A percentile compares a stretch with the other conserved stretches of the same genome.
phyloP scores from a whole-genome alignment of 177 flowering plant species.

The Vitis hybrid region DNA sequence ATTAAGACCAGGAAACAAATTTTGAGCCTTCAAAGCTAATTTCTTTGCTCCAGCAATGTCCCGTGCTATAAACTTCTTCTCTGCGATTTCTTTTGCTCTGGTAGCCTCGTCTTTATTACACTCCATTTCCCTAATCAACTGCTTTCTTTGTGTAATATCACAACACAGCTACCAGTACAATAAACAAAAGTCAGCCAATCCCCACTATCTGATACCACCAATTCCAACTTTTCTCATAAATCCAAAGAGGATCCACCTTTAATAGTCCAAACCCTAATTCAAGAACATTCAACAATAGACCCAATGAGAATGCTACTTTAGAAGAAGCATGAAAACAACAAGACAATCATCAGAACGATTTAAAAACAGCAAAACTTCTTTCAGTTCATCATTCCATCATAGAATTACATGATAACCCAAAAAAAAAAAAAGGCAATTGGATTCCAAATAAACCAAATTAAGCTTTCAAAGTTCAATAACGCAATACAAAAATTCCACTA shows the following conservation, averaged over 20 bases:
- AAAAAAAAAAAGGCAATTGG: neutral
- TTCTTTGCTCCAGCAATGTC: conserved; percentile 66
- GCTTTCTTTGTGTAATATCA: neutral
- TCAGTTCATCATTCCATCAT: neutral
- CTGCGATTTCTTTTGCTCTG: conserved; percentile 73
- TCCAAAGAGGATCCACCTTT: conserved; percentile 4
- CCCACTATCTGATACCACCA: conserved; percentile 12
- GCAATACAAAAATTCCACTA: too few species aligned
- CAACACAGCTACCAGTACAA: conserved; percentile 1
- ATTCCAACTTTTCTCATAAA: conserved; percentile 19
- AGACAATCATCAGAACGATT: neutral
- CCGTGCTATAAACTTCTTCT: conserved; percentile 55
- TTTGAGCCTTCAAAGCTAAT: conserved; percentile 72
- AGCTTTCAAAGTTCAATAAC: neutral
- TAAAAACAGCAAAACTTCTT: neutral
- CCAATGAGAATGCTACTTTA: neutral
- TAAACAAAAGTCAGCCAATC: conserved; percentile 19
- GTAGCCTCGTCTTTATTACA: conserved; percentile 80
- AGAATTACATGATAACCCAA: neutral
- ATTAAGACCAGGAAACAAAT: conserved; percentile 64
- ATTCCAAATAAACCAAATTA: neutral
- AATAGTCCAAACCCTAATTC: conserved; percentile 15
- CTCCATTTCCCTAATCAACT: conserved; percentile 45
- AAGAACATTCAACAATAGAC: neutral
- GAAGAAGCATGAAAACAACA: neutral